Base-by-base conservation (phyloP, 169 alveolate genomes). In the Cryptosporidium ubiquitum region DNA sequence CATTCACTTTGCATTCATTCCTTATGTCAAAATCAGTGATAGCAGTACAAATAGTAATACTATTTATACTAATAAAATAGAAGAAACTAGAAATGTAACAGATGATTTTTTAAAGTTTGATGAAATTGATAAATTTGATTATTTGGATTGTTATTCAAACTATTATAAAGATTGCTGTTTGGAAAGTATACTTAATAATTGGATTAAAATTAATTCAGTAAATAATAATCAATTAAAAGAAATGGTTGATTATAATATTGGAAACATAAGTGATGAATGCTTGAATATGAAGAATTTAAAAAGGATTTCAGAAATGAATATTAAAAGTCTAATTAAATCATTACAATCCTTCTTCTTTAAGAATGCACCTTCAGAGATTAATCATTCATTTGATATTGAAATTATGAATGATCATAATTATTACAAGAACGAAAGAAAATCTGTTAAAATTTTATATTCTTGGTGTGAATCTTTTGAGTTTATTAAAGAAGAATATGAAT, bases 291-390 rank as follows among this genome's bases (percentile, higher is more conserved):
- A 33, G 18, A 73, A 73, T 20, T 39, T 73, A 5, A 52, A 60
- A 20, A 52, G n/a, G 26, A 31, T 51, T 16, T 55, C 70, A 5
- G 52, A 57, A 18, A 42, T 44, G 18, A 73, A 73, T 52, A 52
- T 52, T n/a, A 73, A 73, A 26, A 31, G 57, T 51, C 18, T 73
- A 73, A 51, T 73, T 5, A 79, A 61, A 23, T 58, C 64, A 23
- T 42, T 79, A 40, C 49, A 79, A 42, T 44, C 47, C 12, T 61
- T 79, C 26, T 37, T 79, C 23, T 79, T 79, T 79, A 31, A 60
- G 26, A 79, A 79, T 60, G 86, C 86, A 23, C 86, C 86, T 23
- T 33, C 74, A 23, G 75, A 79, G 1, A 26, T 42, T 64, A 18
- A 35, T n/a, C 40, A 40, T 39, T 40, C 57, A 23, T 64, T 79